Conservation (phyloP, 2,329 filamentous ascomycete species). For the Colletotrichum spinosum region DNA sequence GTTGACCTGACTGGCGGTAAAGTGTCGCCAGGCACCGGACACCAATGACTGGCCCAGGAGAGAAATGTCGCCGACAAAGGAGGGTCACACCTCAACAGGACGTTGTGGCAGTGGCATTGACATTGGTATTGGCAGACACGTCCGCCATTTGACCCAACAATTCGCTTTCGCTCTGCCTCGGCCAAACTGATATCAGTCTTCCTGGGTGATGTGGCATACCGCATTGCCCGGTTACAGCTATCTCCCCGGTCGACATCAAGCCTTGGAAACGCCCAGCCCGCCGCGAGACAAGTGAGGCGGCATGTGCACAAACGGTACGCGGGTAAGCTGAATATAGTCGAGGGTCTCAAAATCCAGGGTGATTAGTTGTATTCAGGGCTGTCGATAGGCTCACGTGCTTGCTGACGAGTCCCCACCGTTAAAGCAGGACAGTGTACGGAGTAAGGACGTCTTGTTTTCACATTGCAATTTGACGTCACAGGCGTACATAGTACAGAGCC, state of each 20-base stretch:
- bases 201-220: too few relatives aligned
- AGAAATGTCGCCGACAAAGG: too few relatives aligned
- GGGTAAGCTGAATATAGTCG: neutral
- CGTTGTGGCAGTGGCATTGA: neutral
- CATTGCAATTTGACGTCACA: conserved; percentile 21
- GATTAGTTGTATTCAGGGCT: conserved; percentile 17
- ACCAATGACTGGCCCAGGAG: neutral
- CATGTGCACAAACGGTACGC: too few relatives aligned
- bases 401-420: neutral
- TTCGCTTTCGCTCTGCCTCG: conserved; percentile 10
- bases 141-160: too few relatives aligned
- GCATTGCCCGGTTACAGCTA: conserved; percentile 14
- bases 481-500: neutral
- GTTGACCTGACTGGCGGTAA: neutral
- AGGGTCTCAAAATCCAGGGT: conserved; percentile 10
- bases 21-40: conserved; percentile 15
- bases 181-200: neutral
- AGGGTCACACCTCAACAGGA: neutral
- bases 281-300: conserved; percentile 7
- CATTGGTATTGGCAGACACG: too few relatives aligned
- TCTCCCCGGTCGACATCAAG: conserved; percentile 4
- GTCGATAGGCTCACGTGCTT: conserved; percentile 24
- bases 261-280: neutral
- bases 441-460: too few relatives aligned
- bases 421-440: too few relatives aligned